Evolutionary conservation across 139 green algal species (phyloP), one percentile per base, ranked within the genome.

Genomic region (Chlorella vulgaris): DNA sequence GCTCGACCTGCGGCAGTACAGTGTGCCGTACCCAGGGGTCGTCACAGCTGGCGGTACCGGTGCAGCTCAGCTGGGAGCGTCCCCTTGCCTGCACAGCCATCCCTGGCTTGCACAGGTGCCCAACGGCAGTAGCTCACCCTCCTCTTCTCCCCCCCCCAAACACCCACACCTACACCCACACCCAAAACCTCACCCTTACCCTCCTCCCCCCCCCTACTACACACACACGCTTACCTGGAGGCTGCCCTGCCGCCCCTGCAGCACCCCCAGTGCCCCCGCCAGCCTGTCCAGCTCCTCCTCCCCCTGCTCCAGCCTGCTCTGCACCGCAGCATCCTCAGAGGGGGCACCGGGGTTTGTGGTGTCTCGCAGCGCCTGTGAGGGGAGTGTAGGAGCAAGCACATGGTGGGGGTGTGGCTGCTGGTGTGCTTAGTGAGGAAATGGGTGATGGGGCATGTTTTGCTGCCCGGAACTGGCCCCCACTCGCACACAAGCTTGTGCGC

Each of bases 1-100:
- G 87, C 81, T 89, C 69, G 7, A 80, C 58, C 53, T 90, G 75
- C 69, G 91, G 81, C 21, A 35, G 60, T n/a, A 89, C 84, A 7
- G 80, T 69, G 33, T 2, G 1, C 26, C 26, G 61, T 43, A 29
- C 15, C 13, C 47, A 55, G 47, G 47, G n/a, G n/a, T n/a, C n/a
- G n/a, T n/a, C n/a, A n/a, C n/a, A n/a, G n/a, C n/a, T n/a, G n/a
- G n/a, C n/a, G n/a, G n/a, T n/a, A n/a, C n/a, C n/a, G n/a, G n/a
- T n/a, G n/a, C n/a, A n/a, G n/a, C n/a, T n/a, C n/a, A n/a, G n/a
- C n/a, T n/a, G n/a, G n/a, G n/a, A n/a, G n/a, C n/a, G n/a, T n/a
- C n/a, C n/a, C n/a, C n/a, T n/a, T n/a, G n/a, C n/a, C 47, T 58
- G 47, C 47, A 58, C 7, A 10, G 65, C 65, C 65, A 50, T n/a